Evolutionary conservation across 805 yeast genomes (phyloP), one percentile per base, ranked within the genome.

Genomic region (Yamadazyma philogaea): DNA sequence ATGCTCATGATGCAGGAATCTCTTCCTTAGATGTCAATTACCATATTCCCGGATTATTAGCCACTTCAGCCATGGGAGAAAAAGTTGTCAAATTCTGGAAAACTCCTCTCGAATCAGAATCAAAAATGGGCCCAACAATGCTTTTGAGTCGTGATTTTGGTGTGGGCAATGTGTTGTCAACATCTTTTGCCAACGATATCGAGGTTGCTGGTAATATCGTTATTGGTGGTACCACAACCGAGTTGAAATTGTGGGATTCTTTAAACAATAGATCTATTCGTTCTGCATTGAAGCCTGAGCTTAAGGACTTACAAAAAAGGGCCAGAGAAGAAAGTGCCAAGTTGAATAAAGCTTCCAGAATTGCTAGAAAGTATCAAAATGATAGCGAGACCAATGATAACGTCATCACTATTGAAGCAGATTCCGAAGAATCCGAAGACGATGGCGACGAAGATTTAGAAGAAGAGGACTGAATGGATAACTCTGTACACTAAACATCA

Each of bases 1-100:
- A 93, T 63, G 98, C 98, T 2, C 99, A 93, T 61, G 98, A 93
- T 66, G 78, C 95, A 2, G 97, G 96, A 47, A 84, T 93, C 47
- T 84, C 96, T 4, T 74, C 91, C 2, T 74, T 93, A 52, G 84
- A 83, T 51, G 75, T 82, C 28, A 90, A 87, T 65, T 59, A 60
- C 19, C 77, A 70, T 57, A 60, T 88, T 24, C 81, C 82, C 19
- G 93, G 91, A 15, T 66, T 87, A 72, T 63, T 93, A 57, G 79
- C 82, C 18, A 87, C 98, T 1, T 82, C 93, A 39, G 96, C 96
- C 5, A 84, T 86, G 89, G 87, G 90, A 43, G 99, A 93, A 55
- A 87, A 86, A 64, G 64, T 68, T 10, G 79, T 89, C 42, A 93
- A 93, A 64, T 68, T 93, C 40, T 93, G 99, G 99, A 86, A 87